These are phyloP conservation scores for Canna indica DNA, from an alignment of 176 grass and related monocot species.

Conservation along the genomic window DNA sequence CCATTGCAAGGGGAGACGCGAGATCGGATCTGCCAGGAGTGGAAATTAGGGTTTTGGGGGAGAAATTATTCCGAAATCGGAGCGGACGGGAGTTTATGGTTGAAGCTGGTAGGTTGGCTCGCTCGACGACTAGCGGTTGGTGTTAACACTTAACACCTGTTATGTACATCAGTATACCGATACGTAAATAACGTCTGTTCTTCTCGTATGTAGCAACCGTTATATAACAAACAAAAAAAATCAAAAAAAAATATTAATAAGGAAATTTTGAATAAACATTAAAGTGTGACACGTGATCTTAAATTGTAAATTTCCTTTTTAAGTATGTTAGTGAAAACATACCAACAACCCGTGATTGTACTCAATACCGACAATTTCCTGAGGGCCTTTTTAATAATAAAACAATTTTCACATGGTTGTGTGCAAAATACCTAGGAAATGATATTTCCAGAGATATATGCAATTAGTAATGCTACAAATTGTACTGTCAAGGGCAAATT, in stretches of 20 bases:
- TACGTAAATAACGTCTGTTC: constrained; percentile 1
- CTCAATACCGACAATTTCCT: too few relatives aligned
- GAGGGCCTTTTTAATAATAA: too few relatives aligned
- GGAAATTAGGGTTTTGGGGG: background rate
- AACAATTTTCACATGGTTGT: too few relatives aligned
- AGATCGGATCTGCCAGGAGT: background rate
- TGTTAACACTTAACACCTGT: background rate
- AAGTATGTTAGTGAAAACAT: too few relatives aligned
- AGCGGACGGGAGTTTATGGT: background rate
- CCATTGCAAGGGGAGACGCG: background rate
- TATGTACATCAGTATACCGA: background rate
- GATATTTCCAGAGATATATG: too few relatives aligned
- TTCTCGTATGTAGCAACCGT: background rate
- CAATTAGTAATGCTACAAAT: too few relatives aligned
- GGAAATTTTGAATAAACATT: too few relatives aligned
- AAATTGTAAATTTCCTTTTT: too few relatives aligned
- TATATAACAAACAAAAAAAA: background rate
- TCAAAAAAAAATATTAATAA: background rate
- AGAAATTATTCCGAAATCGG: background rate
- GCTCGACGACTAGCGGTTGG: constrained; percentile 7
- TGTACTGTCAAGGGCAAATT: too few relatives aligned
- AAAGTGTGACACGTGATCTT: too few relatives aligned
- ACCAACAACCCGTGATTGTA: too few relatives aligned
- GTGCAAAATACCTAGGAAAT: too few relatives aligned
- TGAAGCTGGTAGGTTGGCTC: background rate